These are phyloP conservation scores for Sarocladium oryzae DNA, from an alignment of 2,329 filamentous ascomycete genomes.

Conservation along the genomic window DNA sequence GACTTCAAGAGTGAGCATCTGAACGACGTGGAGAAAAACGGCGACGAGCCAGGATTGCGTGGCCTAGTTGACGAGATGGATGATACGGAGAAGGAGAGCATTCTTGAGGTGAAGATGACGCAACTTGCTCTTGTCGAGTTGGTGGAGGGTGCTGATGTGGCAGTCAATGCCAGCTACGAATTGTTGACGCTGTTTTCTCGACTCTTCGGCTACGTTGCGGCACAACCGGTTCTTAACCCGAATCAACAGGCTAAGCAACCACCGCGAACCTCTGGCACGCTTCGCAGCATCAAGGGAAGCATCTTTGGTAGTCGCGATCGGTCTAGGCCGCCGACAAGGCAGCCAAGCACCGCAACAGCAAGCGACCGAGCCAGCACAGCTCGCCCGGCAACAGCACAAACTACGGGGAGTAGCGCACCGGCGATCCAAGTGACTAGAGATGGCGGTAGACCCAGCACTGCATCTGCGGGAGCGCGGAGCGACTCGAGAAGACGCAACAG, in stretches of 20 bases:
- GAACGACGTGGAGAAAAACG: constrained; percentile 42
- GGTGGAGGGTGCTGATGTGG: constrained; percentile 73
- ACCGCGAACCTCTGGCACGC: constrained; percentile 66
- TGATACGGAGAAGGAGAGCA: constrained; percentile 72
- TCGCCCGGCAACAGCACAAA: constrained; percentile 36
- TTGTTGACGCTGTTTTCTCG: constrained; percentile 74
- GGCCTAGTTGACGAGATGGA: constrained; percentile 75
- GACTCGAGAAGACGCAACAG: constrained; percentile 44
- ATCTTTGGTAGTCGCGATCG: constrained; percentile 60
- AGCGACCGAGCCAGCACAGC: constrained; percentile 30
- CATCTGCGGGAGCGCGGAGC: constrained; percentile 29
- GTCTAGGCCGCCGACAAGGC: constrained; percentile 35
- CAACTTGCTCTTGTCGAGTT: constrained; percentile 80
- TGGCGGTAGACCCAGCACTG: constrained; percentile 36
- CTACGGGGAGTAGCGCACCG: constrained; percentile 45
- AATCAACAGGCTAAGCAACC: constrained; percentile 39
- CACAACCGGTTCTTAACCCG: constrained; percentile 28
- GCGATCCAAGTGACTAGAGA: constrained; percentile 73
- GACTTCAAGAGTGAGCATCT: constrained; percentile 60
- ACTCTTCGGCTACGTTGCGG: constrained; percentile 57
- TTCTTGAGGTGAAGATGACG: constrained; percentile 95
- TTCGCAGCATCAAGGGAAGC: constrained; percentile 64
- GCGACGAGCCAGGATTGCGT: constrained; percentile 18
- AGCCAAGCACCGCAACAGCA: constrained; percentile 26
- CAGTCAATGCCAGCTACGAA: constrained; percentile 84